These are phyloP conservation scores for Diaporthe velutina DNA, from an alignment of 2,329 filamentous ascomycete species.

Conservation along the genomic window DNA sequence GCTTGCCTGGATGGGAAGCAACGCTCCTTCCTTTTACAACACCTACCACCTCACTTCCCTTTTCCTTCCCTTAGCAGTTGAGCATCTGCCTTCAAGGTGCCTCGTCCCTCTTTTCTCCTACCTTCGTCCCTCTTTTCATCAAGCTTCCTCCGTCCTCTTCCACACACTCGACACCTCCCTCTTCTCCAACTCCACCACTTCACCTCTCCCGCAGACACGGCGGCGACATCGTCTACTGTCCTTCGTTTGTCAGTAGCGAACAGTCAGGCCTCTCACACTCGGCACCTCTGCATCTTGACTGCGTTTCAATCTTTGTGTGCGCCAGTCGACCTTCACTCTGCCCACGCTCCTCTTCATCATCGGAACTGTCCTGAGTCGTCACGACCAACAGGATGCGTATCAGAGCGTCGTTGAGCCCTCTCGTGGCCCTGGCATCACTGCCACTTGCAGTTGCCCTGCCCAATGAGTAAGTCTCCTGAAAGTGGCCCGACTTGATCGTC, in stretches of 20 bases:
- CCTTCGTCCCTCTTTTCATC: slow-evolving; percentile 32
- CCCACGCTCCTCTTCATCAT: neutral
- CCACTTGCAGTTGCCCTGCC: slow-evolving; percentile 49
- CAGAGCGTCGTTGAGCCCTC: slow-evolving; percentile 50
- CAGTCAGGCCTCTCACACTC: neutral
- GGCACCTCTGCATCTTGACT: neutral
- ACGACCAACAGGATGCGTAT: slow-evolving; percentile 54
- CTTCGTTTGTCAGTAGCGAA: slow-evolving; percentile 35
- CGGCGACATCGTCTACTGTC: slow-evolving; percentile 30
- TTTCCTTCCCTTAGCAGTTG: slow-evolving; percentile 25
- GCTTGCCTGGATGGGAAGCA: slow-evolving; percentile 10
- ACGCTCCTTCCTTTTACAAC: slow-evolving; percentile 36
- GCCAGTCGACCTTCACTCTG: neutral
- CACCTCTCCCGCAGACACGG: slow-evolving; percentile 1
- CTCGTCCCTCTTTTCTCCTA: slow-evolving; percentile 36
- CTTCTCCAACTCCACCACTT: neutral
- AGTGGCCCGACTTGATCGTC: neutral
- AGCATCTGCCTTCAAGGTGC: neutral
- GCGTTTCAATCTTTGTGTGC: neutral
- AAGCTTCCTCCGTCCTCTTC: slow-evolving; percentile 34
- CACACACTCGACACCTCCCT: slow-evolving; percentile 19
- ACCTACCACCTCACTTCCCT: slow-evolving; percentile 32
- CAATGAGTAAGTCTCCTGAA: slow-evolving; percentile 49
- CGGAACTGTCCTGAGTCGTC: slow-evolving; percentile 6
- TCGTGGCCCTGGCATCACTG: slow-evolving; percentile 53